These are phyloP conservation scores for Trichaptum fuscoviolaceum DNA, from an alignment of 768 basidiomycete genomes.

Conservation along the genomic window DNA sequence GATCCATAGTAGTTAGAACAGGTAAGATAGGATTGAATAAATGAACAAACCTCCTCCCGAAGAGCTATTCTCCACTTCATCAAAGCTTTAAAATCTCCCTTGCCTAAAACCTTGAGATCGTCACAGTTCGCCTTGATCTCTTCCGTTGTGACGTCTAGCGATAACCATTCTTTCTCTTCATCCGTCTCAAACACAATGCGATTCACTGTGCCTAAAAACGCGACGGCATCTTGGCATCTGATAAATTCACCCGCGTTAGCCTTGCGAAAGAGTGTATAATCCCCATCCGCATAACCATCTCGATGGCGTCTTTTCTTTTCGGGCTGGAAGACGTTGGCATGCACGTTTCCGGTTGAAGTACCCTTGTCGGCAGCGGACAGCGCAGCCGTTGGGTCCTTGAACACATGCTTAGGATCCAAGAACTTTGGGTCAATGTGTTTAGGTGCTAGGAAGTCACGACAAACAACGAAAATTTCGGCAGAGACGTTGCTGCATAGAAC, in stretches of 20 bases:
- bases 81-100: constrained; percentile 92
- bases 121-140: constrained; percentile 82
- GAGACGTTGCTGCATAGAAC: constrained; percentile 77
- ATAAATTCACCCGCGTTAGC: constrained; percentile 70
- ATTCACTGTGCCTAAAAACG: constrained; percentile 72
- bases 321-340: constrained; percentile 93
- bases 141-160: constrained; percentile 60
- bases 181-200: constrained; percentile 72
- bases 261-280: constrained; percentile 83
- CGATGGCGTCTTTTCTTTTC: constrained; percentile 92
- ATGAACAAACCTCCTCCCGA: constrained; percentile 72
- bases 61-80: constrained; percentile 87
- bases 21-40: constrained; percentile 4
- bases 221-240: constrained; percentile 62
- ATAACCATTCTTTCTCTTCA: constrained; percentile 84
- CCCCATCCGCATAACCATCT: constrained; percentile 93
- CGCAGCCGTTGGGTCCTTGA: constrained; percentile 75
- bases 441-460: constrained; percentile 90
- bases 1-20: not conserved
- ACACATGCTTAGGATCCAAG: constrained; percentile 95
- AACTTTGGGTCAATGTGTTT: constrained; percentile 97
- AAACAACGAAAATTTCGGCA: constrained; percentile 99
- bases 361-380: constrained; percentile 44
- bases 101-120: constrained; percentile 95
- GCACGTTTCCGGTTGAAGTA: constrained; percentile 57